phyloP scores from a whole-genome alignment of 805 yeast genomes.

The Candida nanaspora region DNA sequence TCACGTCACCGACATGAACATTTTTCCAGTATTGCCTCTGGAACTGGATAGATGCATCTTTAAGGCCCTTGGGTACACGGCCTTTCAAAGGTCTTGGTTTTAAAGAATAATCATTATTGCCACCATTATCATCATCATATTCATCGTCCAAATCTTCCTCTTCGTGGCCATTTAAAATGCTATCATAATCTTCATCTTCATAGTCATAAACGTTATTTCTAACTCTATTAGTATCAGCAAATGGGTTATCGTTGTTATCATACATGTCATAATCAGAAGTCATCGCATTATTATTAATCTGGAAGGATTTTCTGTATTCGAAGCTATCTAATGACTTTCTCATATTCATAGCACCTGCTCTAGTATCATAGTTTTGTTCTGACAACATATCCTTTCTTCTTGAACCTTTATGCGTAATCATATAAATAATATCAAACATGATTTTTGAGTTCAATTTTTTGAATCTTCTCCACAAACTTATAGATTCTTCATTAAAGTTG shows the following conservation, averaged over 20 bases:
- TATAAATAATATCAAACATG: constrained; percentile 1
- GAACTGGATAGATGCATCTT: background rate
- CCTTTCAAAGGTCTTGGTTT: constrained; percentile 26
- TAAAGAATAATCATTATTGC: constrained; percentile 3
- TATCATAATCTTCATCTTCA: constrained; percentile 7
- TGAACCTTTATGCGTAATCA: background rate
- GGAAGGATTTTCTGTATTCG: constrained; percentile 23
- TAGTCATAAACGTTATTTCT: background rate
- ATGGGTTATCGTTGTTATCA: constrained; percentile 3
- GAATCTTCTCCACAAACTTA: constrained; percentile 61
- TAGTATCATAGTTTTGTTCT: background rate
- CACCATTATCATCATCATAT: background rate
- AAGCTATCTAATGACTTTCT: constrained; percentile 25
- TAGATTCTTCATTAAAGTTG: constrained; percentile 47
- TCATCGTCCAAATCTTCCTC: background rate
- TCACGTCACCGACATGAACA: constrained; percentile 65
- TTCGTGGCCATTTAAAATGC: constrained; percentile 39
- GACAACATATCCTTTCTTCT: constrained; percentile 1
- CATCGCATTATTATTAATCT: constrained; percentile 38
- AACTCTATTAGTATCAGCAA: constrained; percentile 1
- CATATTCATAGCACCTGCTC: background rate
- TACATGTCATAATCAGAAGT: constrained; percentile 49
- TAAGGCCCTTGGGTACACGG: constrained; percentile 16
- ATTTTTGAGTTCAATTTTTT: constrained; percentile 44
- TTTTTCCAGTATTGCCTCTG: constrained; percentile 48